A percentile compares a stretch with the other conserved stretches of the same genome.
Conservation (phyloP, 768 basidiomycete genomes). For the Russula griseocarnosa region DNA sequence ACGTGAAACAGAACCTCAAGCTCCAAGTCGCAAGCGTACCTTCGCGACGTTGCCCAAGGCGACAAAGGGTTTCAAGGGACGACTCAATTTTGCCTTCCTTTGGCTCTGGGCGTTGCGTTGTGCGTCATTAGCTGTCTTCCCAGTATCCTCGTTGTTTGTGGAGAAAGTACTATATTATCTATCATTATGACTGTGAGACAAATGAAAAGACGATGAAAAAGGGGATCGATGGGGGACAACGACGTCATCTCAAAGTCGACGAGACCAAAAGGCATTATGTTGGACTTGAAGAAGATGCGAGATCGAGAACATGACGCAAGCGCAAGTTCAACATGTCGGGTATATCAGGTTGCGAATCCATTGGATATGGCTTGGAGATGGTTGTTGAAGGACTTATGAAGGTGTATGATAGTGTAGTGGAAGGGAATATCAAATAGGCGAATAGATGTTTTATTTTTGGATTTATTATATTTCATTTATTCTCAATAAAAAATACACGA, state of each 20-base stretch:
- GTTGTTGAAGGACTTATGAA: too few species aligned
- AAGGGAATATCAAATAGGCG: too few species aligned
- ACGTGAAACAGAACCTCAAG: background rate
- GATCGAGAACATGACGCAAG: background rate
- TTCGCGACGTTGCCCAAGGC: background rate
- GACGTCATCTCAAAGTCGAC: background rate
- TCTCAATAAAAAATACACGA: too few species aligned
- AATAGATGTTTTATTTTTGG: too few species aligned
- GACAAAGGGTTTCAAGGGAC: constrained; percentile 7
- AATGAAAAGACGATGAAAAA: too few species aligned
- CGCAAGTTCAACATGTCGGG: too few species aligned
- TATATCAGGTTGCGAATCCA: too few species aligned
- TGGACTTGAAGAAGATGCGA: background rate
- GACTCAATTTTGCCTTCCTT: constrained; percentile 2
- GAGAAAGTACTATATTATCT: too few species aligned
- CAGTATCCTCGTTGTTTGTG: background rate
- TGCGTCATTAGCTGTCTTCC: background rate
- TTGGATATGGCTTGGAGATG: too few species aligned
- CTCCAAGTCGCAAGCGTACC: background rate
- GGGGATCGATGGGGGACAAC: background rate
- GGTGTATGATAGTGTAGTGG: too few species aligned
- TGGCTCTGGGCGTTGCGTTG: background rate
- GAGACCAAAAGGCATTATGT: background rate
- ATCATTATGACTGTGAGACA: background rate
- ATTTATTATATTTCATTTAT: too few species aligned